Evolutionary conservation across 140 eudicot species (phyloP), one percentile per base, ranked within the genome.

Genomic region (Bidens hawaiensis): DNA sequence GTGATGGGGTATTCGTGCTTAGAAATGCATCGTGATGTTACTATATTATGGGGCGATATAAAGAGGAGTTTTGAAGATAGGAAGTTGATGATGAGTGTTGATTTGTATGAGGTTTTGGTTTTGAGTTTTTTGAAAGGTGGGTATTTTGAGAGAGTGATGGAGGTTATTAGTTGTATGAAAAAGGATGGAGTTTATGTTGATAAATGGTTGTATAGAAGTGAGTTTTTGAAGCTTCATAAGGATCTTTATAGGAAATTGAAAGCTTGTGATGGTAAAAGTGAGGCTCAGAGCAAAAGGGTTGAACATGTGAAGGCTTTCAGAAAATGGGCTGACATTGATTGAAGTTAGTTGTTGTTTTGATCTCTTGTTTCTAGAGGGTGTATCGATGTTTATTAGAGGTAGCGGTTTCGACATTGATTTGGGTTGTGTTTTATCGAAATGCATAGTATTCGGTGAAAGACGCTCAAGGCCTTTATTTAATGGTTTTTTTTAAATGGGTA

Each of bases 131-230:
- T 93, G 60, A 73, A 81, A 25, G 99, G 96, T 18, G 99, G 99
- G 45, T 93, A 93, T 74, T 93, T 93, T 79, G 89, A 83, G 83
- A 82, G 96, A 78, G 96, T 85, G 68, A 76, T 93, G 89, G 99
- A 88, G 81, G 77, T 93, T 3, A 72, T 84, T 64, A 67, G 72
- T 47, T 60, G 68, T 57, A 88, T 85, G 96, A 77, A 65, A 75
- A 82, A 79, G 69, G 64, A 75, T 31, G 59, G 72, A 10, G 74
- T 88, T 82, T 93, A 57, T 73, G 21, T 48, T 38, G 99, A 93
- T 82, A 88, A 79, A 64, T 70, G 90, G 87, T 61, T 82, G 50
- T 88, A 67, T 52, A 85, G 62, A 78, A 71, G 56, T 21, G 90
- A 82, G 82, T 88, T 84, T 75, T 43, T 81, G 59, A 93, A 78